phyloP scores from a whole-genome alignment of 139 green algal genomes.

The Edaphochlamys debaryana region DNA sequence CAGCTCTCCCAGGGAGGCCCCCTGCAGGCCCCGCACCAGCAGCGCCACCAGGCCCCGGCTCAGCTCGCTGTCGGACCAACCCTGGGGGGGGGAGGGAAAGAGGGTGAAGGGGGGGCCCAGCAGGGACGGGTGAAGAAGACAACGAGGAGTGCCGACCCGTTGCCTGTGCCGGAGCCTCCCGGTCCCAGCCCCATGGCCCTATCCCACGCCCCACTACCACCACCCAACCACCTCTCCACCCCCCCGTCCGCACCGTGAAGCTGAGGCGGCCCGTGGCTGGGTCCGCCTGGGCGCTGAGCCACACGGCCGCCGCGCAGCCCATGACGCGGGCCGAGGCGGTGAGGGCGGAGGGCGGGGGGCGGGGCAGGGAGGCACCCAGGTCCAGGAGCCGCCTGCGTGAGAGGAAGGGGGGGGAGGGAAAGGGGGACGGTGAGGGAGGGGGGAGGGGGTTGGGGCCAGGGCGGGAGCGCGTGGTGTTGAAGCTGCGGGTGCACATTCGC shows the following conservation, averaged over 20 bases:
- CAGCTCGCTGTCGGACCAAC: conserved; percentile 76
- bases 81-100: neutral
- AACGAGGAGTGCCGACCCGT: too few relatives aligned
- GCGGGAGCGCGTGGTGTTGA: neutral
- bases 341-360: neutral
- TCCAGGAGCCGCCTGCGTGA: conserved; percentile 20
- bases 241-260: conserved; percentile 43
- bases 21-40: conserved; percentile 70
- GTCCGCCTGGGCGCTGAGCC: conserved; percentile 73
- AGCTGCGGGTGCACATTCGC: neutral
- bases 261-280: conserved; percentile 56
- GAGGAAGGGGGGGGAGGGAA: neutral
- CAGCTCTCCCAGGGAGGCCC: conserved; percentile 74
- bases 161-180: too few relatives aligned
- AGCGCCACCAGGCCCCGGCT: conserved; percentile 79
- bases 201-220: too few relatives aligned
- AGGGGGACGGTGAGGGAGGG: neutral
- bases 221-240: neutral
- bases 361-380: neutral
- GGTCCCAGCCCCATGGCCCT: too few relatives aligned
- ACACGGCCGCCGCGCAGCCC: conserved; percentile 93
- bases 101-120: too few relatives aligned
- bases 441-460: neutral
- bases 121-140: too few relatives aligned
- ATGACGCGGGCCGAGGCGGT: conserved; percentile 86